A percentile compares a stretch with the other conserved stretches of the same genome.
phyloP scores from a whole-genome alignment of 2,329 filamentous ascomycete species.

The Alternaria rosae region DNA sequence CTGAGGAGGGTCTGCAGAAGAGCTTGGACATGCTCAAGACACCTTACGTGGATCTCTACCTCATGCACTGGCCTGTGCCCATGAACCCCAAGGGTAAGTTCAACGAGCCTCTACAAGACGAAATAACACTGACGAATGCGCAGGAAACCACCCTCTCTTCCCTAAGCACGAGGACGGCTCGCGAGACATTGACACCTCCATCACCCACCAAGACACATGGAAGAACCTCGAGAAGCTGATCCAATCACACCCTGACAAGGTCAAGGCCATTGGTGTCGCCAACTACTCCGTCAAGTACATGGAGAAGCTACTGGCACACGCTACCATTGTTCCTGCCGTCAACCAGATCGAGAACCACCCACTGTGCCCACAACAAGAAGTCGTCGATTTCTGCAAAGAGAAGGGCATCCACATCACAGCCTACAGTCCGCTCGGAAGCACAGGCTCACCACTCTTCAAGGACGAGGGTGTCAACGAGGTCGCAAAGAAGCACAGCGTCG shows the following conservation, averaged over 20 bases:
- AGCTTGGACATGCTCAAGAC: constrained; percentile 76
- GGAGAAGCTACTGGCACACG: constrained; percentile 61
- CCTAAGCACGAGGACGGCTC: constrained; percentile 76
- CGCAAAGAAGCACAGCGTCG: constrained; percentile 59
- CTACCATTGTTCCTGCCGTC: constrained; percentile 70
- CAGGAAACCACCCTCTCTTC: constrained; percentile 74
- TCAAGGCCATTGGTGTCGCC: constrained; percentile 59
- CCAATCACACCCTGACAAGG: constrained; percentile 53
- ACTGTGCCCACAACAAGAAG: constrained; percentile 73
- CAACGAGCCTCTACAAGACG: background rate
- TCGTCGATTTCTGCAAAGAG: constrained; percentile 71
- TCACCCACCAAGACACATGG: constrained; percentile 80
- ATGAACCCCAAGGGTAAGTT: constrained; percentile 75
- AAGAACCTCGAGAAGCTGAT: constrained; percentile 73
- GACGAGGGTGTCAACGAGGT: constrained; percentile 57
- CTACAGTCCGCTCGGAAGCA: constrained; percentile 64
- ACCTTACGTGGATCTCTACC: constrained; percentile 81
- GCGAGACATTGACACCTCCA: constrained; percentile 73
- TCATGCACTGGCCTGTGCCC: constrained; percentile 84
- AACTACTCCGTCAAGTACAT: constrained; percentile 59
- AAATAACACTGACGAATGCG: background rate
- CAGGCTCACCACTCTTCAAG: constrained; percentile 57
- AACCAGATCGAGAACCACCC: constrained; percentile 81
- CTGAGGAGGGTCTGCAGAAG: constrained; percentile 74
- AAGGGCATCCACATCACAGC: constrained; percentile 77